Base-by-base conservation (phyloP, 164 flowering plant genomes). In the Akebia trifoliata region DNA sequence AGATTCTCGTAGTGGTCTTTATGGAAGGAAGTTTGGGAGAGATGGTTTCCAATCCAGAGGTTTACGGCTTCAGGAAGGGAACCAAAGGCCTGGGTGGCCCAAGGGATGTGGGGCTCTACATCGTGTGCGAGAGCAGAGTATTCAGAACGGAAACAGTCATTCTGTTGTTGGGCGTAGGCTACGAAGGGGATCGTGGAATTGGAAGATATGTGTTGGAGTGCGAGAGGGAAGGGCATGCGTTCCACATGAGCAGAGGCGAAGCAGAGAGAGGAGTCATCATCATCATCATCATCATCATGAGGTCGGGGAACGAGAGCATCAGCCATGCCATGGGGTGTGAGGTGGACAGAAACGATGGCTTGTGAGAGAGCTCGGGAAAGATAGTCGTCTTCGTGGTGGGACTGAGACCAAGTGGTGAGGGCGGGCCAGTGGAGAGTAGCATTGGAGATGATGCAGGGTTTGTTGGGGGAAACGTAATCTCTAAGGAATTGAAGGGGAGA, bases 1-100 rank as follows among this genome's bases (percentile, higher is more conserved):
- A 93, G 74, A 69, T 93, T 90, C 83, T 93, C 99, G 46, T 93
- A 90, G 52, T 93, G 97, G 57, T 92, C 99, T 69, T 93, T 93
- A 70, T 93, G 99, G 64, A 87, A 93, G 2, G 88, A 90, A 4
- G 97, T 93, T 65, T 78, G 77, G 0, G 97, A 90, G 0, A 55
- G 65, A 14, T 77, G 74, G 58, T 78, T 82, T 1, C 98, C 97
- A 52, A 90, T 81, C 99, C 99, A 93, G 14, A 90, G 69, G 60
- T 93, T 93, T 17, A 90, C 99, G 0, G 99, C 99, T 24, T 93
- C 99, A 8, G 99, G 97, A 4, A 56, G 55, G 54, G 81, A 72
- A 1, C 94, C 97, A 0, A 93, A 63, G 14, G 97, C 97, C 42
- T 81, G 78, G 4, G 81, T 62, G 1, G 99, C 99, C 98, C 98